phyloP scores from a whole-genome alignment of 2,329 filamentous ascomycete species.

The Beauveria brongniartii region DNA sequence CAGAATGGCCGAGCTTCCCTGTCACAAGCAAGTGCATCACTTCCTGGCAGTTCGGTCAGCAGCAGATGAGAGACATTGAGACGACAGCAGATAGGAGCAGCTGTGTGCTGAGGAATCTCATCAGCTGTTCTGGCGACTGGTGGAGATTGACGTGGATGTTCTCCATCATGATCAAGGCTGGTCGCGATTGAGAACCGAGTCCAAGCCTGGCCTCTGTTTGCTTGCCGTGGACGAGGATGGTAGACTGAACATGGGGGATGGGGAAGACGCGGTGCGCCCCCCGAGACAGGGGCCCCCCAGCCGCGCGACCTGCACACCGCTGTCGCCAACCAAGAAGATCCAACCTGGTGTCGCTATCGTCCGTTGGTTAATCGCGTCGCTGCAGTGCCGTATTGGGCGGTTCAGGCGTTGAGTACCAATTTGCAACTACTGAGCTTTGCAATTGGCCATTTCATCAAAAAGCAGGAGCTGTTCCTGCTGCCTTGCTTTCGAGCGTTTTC shows the following conservation, averaged over 20 bases:
- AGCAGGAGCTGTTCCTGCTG: conserved; percentile 37
- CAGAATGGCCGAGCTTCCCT: neutral
- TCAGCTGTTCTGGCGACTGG: neutral
- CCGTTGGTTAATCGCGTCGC: conserved; percentile 34
- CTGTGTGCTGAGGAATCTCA: neutral
- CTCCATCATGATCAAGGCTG: conserved; percentile 9
- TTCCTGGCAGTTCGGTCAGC: neutral
- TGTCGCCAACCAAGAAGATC: conserved; percentile 9
- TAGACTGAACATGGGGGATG: neutral
- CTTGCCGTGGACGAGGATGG: neutral
- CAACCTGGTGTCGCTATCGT: conserved; percentile 9
- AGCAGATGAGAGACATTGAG: neutral
- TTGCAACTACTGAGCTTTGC: conserved; percentile 20
- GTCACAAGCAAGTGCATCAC: neutral
- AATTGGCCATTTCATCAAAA: conserved; percentile 48
- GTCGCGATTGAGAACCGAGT: conserved; percentile 2
- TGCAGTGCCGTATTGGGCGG: conserved; percentile 43
- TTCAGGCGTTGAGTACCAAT: conserved; percentile 31
- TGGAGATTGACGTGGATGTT: conserved; percentile 5
- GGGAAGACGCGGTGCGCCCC: conserved; percentile 21
- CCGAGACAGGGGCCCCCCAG: conserved; percentile 3
- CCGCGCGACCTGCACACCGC: conserved; percentile 12
- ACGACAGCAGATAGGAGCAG: neutral
- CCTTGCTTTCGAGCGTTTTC: conserved; percentile 42
- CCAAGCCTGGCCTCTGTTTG: neutral